Conservation (phyloP, 129 eudicot species). For the Flaveria bidentis region DNA sequence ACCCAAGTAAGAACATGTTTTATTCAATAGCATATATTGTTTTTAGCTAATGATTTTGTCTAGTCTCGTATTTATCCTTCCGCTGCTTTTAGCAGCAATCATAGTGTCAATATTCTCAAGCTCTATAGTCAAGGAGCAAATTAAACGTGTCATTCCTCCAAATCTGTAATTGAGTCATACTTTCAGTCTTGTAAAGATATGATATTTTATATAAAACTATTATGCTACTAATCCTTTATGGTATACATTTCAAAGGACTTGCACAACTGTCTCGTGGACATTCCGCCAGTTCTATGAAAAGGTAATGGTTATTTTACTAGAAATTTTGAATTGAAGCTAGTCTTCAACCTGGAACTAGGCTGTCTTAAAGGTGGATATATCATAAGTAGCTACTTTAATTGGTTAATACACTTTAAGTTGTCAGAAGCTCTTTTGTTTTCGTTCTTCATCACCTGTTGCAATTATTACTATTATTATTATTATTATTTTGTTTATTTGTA, state of each 20-base stretch:
- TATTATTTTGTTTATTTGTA: conserved; percentile 34
- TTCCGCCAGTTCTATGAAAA: conserved; percentile 94
- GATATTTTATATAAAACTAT: conserved; percentile 1
- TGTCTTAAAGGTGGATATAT: not conserved
- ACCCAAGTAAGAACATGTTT: conserved; percentile 63
- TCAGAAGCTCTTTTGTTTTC: not conserved
- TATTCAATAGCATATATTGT: conserved; percentile 12
- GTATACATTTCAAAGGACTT: conserved; percentile 62
- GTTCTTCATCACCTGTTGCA: not conserved
- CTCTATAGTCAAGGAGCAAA: not conserved
- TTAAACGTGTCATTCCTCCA: not conserved
- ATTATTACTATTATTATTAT: not conserved
- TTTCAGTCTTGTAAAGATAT: conserved; percentile 11
- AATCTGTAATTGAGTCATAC: conserved; percentile 16
- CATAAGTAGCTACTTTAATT: not conserved
- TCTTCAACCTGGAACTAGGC: not conserved
- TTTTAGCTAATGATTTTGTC: not conserved
- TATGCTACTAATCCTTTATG: conserved; percentile 24
- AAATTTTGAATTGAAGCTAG: not conserved
- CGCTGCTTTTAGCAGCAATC: conserved; percentile 1
- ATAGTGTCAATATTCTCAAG: not conserved
- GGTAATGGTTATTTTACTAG: conserved; percentile 41
- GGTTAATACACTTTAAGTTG: not conserved
- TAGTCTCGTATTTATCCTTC: not conserved
- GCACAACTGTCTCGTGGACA: conserved; percentile 97